Conservation (phyloP, 2,329 filamentous ascomycete genomes). For the Raffaelea arxii region DNA sequence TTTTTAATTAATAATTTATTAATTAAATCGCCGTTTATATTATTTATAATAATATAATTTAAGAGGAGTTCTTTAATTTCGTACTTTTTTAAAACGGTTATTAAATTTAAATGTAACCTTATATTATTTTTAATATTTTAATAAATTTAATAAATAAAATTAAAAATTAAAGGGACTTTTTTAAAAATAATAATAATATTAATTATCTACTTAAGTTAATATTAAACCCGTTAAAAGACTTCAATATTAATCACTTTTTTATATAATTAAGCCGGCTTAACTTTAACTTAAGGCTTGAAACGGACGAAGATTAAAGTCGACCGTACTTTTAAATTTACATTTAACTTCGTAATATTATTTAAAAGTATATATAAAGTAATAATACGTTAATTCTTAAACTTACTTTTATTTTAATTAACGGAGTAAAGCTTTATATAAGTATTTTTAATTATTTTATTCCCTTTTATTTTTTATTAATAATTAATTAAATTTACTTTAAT, state of each 20-base stretch:
- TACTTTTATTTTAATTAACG: neutral
- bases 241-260: neutral
- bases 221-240: neutral
- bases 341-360: neutral
- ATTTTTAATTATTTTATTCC: no score
- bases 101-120: neutral
- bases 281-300: neutral
- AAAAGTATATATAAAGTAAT: neutral
- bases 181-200: neutral
- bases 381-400: neutral
- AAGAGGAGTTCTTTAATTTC: neutral
- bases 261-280: neutral
- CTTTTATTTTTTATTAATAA: neutral
- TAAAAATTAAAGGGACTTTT: neutral
- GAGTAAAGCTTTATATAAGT: no score
- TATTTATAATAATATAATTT: slow-evolving; percentile 4
- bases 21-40: neutral
- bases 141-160: neutral
- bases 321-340: no score
- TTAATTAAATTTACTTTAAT: no score
- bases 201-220: neutral
- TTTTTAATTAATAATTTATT: neutral
- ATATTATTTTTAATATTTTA: neutral
- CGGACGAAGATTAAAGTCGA: neutral
- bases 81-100: slow-evolving; percentile 1